A percentile compares a stretch with the other conserved stretches of the same genome.
Evolutionary conservation across 345 rosid genomes (phyloP).

Genomic region (Eucalyptus camaldulensis): DNA sequence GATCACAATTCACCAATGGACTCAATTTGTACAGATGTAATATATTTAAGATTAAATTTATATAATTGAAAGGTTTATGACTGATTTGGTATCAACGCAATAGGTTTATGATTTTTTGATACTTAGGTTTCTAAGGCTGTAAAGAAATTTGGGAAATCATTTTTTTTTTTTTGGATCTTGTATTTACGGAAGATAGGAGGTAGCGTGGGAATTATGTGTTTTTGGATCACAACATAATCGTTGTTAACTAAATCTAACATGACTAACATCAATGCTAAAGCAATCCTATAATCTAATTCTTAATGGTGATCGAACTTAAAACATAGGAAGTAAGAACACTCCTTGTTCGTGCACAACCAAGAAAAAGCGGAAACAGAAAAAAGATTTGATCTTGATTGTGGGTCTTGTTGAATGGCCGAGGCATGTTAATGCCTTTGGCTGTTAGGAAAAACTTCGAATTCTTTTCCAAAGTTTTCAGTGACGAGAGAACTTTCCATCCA

Average conservation of each 20-base stretch:
- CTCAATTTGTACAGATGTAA: neutral
- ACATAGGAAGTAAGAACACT: neutral
- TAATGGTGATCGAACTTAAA: neutral
- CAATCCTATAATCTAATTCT: neutral
- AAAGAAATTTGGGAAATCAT: neutral
- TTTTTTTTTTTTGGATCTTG: neutral
- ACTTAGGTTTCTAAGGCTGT: neutral
- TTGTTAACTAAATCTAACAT: neutral
- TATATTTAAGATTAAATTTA: too few species aligned
- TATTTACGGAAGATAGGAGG: neutral
- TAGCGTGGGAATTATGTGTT: neutral
- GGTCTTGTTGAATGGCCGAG: neutral
- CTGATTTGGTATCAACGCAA: too few species aligned
- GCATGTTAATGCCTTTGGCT: neutral
- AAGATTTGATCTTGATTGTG: neutral
- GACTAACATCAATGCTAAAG: neutral
- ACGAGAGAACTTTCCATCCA: neutral
- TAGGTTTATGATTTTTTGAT: too few species aligned
- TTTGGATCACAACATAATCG: neutral
- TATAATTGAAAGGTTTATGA: too few species aligned
- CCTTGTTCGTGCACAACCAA: neutral
- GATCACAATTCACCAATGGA: too few species aligned
- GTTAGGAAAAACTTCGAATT: neutral
- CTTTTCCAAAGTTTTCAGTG: neutral
- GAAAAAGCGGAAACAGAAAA: neutral